A percentile compares a stretch with the other conserved stretches of the same genome.
phyloP scores from a whole-genome alignment of 345 rosid species.

The Citrus sinensis region DNA sequence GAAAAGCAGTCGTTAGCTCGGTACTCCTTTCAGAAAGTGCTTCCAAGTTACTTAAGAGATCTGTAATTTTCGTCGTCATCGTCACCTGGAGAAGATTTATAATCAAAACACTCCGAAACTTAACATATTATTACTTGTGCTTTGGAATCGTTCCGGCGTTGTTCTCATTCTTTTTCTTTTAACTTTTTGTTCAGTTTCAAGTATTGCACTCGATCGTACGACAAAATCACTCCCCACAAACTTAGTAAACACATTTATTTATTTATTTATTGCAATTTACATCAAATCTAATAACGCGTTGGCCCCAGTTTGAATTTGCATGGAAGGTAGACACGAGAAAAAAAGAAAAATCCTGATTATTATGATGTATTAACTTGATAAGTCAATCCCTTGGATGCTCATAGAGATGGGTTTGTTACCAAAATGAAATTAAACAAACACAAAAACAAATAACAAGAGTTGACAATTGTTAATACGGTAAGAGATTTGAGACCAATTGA shows the following conservation, averaged over 20 bases:
- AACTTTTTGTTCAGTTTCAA: not conserved
- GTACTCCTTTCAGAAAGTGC: too few species aligned
- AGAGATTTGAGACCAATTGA: constrained; percentile 20
- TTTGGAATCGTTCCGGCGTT: not conserved
- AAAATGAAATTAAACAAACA: not conserved
- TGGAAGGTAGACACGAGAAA: not conserved
- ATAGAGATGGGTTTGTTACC: constrained; percentile 18
- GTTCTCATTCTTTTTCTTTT: not conserved
- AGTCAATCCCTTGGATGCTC: constrained; percentile 26
- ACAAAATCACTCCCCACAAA: not conserved
- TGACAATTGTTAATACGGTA: constrained; percentile 33
- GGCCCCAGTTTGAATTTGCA: not conserved
- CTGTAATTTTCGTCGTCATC: too few species aligned
- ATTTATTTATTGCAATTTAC: not conserved
- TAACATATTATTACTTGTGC: not conserved
- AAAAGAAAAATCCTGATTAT: not conserved
- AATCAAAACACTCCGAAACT: not conserved
- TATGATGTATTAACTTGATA: not conserved
- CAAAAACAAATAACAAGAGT: constrained; percentile 10
- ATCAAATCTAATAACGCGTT: not conserved
- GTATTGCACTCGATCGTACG: too few species aligned
- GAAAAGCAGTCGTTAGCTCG: not conserved
- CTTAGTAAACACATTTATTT: not conserved
- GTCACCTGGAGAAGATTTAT: too few species aligned
- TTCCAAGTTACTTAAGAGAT: not conserved